Conservation (phyloP, 1,139 yeast genomes). For the Geotrichum bryndzae region DNA sequence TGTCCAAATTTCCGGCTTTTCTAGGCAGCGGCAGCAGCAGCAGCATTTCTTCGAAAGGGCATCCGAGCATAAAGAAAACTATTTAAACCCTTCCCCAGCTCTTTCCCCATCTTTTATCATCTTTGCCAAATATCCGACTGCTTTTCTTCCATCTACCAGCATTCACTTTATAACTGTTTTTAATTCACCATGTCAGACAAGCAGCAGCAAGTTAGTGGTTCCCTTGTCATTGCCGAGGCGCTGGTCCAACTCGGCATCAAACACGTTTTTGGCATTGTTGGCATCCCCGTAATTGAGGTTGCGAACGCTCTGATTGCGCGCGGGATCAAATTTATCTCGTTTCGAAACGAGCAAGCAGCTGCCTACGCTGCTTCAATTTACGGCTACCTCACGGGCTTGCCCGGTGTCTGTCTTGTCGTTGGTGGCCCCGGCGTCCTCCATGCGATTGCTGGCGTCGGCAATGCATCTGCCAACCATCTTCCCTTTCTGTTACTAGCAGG, state of each 20-base stretch:
- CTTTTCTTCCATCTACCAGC: not conserved
- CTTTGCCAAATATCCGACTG: not conserved
- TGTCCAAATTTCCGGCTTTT: not conserved
- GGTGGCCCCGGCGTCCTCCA: conserved; percentile 69
- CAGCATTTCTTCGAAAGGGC: not conserved
- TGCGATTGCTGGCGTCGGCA: conserved; percentile 57
- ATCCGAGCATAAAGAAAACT: not conserved
- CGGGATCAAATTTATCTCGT: conserved; percentile 51
- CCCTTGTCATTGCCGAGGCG: conserved; percentile 43
- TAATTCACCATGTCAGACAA: conserved; percentile 1
- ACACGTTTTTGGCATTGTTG: conserved; percentile 59
- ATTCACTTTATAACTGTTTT: not conserved
- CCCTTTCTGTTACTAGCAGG: conserved; percentile 61
- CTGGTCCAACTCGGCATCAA: conserved; percentile 46
- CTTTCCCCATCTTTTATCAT: not conserved
- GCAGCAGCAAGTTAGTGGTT: conserved; percentile 28
- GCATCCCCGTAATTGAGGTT: conserved; percentile 61
- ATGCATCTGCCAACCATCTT: conserved; percentile 52
- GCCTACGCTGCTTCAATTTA: conserved; percentile 65
- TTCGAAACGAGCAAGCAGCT: conserved; percentile 64
- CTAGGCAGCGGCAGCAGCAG: not conserved
- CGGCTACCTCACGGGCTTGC: conserved; percentile 55
- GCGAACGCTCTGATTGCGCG: conserved; percentile 47
- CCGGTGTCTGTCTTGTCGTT: conserved; percentile 59
- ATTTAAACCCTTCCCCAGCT: not conserved